Conservation (phyloP, 2,329 filamentous ascomycete genomes). For the Clarireedia paspali region DNA sequence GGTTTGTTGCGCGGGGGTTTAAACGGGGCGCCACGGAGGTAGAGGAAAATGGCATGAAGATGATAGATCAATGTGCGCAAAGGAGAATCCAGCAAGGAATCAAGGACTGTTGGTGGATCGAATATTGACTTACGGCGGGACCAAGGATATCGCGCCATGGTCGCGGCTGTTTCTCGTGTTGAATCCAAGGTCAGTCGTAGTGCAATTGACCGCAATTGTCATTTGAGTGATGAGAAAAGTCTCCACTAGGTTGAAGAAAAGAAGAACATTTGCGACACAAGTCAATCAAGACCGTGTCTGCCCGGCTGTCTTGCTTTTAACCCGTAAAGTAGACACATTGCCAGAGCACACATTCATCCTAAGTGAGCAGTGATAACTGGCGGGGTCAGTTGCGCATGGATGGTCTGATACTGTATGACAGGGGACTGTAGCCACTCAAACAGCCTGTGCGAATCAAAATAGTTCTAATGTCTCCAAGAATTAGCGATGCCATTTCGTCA, state of each 20-base stretch:
- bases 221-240: too few relatives aligned
- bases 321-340: background rate
- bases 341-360: background rate
- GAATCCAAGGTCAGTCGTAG: background rate
- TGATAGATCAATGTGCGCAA: slow-evolving; percentile 54
- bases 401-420: too few relatives aligned
- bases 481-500: slow-evolving; percentile 6
- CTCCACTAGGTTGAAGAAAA: too few relatives aligned
- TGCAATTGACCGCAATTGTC: too few relatives aligned
- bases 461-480: background rate
- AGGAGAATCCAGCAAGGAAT: slow-evolving; percentile 61
- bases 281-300: too few relatives aligned
- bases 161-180: background rate
- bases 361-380: too few relatives aligned
- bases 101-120: slow-evolving; percentile 40
- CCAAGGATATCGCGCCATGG: slow-evolving; percentile 21
- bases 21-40: slow-evolving; percentile 60
- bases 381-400: too few relatives aligned
- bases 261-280: too few relatives aligned
- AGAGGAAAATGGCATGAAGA: slow-evolving; percentile 56
- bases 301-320: too few relatives aligned
- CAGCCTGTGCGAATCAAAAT: too few relatives aligned
- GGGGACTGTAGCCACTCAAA: too few relatives aligned
- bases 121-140: slow-evolving; percentile 22
- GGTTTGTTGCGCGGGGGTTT: slow-evolving; percentile 45